phyloP scores from a whole-genome alignment of 352 stramenopile genomes.

The Lagenidium giganteum region DNA sequence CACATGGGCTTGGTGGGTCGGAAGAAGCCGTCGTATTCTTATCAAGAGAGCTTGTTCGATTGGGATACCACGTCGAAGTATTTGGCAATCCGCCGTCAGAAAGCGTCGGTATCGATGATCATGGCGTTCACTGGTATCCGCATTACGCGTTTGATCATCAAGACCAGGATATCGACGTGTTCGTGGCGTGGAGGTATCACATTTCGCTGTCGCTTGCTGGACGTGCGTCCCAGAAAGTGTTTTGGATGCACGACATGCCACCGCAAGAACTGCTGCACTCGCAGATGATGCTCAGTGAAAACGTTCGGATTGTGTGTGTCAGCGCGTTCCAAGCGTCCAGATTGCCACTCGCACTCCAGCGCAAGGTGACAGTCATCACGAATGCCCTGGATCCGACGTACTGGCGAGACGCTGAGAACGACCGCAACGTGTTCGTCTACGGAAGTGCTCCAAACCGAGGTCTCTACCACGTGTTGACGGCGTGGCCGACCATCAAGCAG shows the following conservation, averaged over 20 bases:
- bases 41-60: conserved; percentile 54
- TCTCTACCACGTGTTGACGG: conserved; percentile 50
- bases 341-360: conserved; percentile 35
- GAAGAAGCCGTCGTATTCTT: conserved; percentile 91
- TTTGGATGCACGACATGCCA: conserved; percentile 87
- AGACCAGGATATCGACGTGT: conserved; percentile 67
- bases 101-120: conserved; percentile 29
- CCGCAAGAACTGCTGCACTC: conserved; percentile 28
- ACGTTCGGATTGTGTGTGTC: conserved; percentile 74
- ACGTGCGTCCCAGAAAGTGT: conserved; percentile 26
- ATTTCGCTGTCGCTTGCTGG: conserved; percentile 62
- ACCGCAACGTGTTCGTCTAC: conserved; percentile 82
- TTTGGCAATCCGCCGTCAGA: conserved; percentile 62
- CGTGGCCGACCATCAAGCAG: conserved; percentile 69
- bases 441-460: conserved; percentile 80
- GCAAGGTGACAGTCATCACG: conserved; percentile 47
- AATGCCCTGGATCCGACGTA: conserved; percentile 74
- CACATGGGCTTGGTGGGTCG: conserved; percentile 76
- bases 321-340: conserved; percentile 69
- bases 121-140: conserved; percentile 67
- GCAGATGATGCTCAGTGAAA: conserved; percentile 23
- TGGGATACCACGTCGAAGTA: conserved; percentile 87
- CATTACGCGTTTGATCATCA: conserved; percentile 62
- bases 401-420: conserved; percentile 39
- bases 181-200: conserved; percentile 89